Evolutionary conservation across 163 green algal species (phyloP), one percentile per base, ranked within the genome.

Genomic region (Scenedesmus sp.): DNA sequence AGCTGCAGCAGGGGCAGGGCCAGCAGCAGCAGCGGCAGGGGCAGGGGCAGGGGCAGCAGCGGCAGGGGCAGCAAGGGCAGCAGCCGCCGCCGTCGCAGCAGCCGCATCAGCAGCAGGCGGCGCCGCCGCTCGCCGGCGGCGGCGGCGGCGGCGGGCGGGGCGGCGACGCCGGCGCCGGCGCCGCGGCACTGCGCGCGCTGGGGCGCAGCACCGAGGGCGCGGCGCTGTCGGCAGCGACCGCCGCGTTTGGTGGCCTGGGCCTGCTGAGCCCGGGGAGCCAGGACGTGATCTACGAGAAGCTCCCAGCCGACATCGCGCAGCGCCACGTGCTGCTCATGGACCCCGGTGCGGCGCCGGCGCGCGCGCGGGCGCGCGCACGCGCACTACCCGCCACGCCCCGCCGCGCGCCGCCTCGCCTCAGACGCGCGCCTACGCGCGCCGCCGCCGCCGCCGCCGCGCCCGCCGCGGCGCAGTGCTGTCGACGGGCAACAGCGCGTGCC

Each of bases 291-390:
- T 98, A 97, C 83, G 89, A 97, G 87, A 97, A 96, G 87, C 91
- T 98, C 28, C 95, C 95, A 1, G 58, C 54, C 4, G 96, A 99
- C 91, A 98, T 99, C 64, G 85, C 90, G 7, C 79, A 97, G 56
- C 88, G 96, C 17, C 92, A 97, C 78, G 96, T 99, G 66, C 80
- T 99, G 75, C 89, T 99, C 20, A 91, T 99, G 89, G 96, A 99
- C 81, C 96, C 96, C 34, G n/a, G n/a, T n/a, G n/a, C n/a, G n/a
- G n/a, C n/a, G n/a, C n/a, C n/a, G n/a, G n/a, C n/a, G n/a, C n/a
- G n/a, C n/a, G n/a, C n/a, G n/a, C n/a, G n/a, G n/a, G n/a, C n/a
- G n/a, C n/a, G n/a, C n/a, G n/a, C n/a, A n/a, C n/a, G n/a, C n/a
- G n/a, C n/a, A n/a, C n/a, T n/a, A n/a, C n/a, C n/a, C n/a, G n/a